Percentiles rank a stretch among this genome's conserved stretches.
Conservation (phyloP, 805 yeast species). For the Pichia membranifaciens region DNA sequence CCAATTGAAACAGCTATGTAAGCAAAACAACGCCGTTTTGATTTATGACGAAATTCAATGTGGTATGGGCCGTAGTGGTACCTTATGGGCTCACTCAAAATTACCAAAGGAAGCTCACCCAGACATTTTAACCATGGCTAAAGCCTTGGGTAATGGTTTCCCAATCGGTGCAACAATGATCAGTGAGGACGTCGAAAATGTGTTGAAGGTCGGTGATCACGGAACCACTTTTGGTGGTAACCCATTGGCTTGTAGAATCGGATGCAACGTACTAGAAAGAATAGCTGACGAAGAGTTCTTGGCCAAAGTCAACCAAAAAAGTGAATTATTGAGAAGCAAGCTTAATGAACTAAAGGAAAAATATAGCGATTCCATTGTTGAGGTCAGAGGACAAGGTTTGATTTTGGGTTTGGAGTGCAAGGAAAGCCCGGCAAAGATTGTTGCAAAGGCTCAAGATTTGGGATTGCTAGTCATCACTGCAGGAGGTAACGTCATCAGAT, state of each 20-base stretch:
- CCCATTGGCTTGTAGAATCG: slow-evolving; percentile 84
- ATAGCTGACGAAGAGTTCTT: slow-evolving; percentile 59
- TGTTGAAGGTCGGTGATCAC: slow-evolving; percentile 85
- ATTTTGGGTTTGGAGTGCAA: slow-evolving; percentile 77
- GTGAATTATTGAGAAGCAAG: slow-evolving; percentile 48
- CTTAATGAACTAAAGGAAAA: slow-evolving; percentile 45
- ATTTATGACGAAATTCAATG: slow-evolving; percentile 96
- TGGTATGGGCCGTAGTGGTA: slow-evolving; percentile 91
- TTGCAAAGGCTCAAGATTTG: slow-evolving; percentile 63
- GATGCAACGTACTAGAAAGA: slow-evolving; percentile 64
- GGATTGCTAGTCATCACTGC: slow-evolving; percentile 87
- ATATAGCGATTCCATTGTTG: slow-evolving; percentile 56
- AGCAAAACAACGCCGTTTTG: slow-evolving; percentile 62
- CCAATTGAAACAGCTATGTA: slow-evolving; percentile 61
- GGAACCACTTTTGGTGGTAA: slow-evolving; percentile 98
- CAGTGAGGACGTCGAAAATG: slow-evolving; percentile 67
- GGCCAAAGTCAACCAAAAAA: slow-evolving; percentile 51
- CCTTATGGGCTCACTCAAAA: slow-evolving; percentile 84
- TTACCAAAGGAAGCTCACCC: slow-evolving; percentile 83
- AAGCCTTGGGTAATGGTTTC: slow-evolving; percentile 94
- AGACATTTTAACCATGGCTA: slow-evolving; percentile 89
- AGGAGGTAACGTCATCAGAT: slow-evolving; percentile 83
- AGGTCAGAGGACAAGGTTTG: slow-evolving; percentile 84
- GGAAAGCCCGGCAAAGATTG: slow-evolving; percentile 57
- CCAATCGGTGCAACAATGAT: slow-evolving; percentile 95